These are phyloP conservation scores for Citrullus mucosospermus DNA, from an alignment of 306 rosid genomes.

Conservation along the genomic window DNA sequence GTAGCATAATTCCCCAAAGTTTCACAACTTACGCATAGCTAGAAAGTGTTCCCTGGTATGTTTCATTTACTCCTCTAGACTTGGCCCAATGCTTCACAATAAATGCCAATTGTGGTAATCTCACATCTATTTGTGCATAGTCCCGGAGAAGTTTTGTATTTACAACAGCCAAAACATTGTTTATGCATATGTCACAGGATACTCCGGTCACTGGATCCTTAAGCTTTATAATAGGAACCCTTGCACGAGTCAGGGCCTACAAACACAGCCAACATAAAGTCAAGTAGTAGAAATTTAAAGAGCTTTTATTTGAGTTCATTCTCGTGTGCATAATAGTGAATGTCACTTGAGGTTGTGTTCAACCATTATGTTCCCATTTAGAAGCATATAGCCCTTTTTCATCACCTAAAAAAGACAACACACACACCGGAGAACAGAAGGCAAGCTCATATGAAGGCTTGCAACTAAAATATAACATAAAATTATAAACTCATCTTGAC, in stretches of 20 bases:
- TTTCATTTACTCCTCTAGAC: slow-evolving; percentile 92
- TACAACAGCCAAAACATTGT: slow-evolving; percentile 86
- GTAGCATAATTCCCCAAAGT: background rate
- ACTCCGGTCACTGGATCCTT: slow-evolving; percentile 84
- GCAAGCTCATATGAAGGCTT: background rate
- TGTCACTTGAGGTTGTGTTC: background rate
- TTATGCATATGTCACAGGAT: slow-evolving; percentile 93
- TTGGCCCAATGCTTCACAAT: slow-evolving; percentile 97
- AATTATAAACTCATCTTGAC: background rate
- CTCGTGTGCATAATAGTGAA: background rate
- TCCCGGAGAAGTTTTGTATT: slow-evolving; percentile 89
- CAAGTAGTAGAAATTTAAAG: background rate
- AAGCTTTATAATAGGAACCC: slow-evolving; percentile 97
- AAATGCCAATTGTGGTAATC: slow-evolving; percentile 71
- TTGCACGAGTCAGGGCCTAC: slow-evolving; percentile 91
- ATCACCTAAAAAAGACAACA: background rate
- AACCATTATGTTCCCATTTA: background rate
- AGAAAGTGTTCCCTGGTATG: slow-evolving; percentile 94
- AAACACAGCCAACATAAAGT: slow-evolving; percentile 14
- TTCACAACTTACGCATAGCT: slow-evolving; percentile 86
- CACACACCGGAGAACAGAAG: background rate
- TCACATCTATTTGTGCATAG: slow-evolving; percentile 62
- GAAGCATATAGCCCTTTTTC: background rate
- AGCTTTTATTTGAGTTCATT: background rate
- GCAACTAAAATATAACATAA: background rate